These are phyloP conservation scores for Plasmopara muralis DNA, from an alignment of 352 stramenopile species.

Conservation along the genomic window DNA sequence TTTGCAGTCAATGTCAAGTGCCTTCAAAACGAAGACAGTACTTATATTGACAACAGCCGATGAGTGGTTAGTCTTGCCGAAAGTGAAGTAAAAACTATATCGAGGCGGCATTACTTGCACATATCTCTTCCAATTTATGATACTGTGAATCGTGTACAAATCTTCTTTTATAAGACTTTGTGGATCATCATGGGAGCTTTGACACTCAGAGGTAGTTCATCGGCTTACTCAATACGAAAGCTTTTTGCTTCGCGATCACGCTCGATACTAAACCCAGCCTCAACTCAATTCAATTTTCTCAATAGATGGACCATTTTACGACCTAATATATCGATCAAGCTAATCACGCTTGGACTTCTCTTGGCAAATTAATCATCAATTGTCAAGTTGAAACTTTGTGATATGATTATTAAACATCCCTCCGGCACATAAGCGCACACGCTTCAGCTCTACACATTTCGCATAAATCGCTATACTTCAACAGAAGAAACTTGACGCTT, in stretches of 20 bases:
- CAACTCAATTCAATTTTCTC: slow-evolving; percentile 1
- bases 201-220: background rate
- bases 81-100: background rate
- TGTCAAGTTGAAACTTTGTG: slow-evolving; percentile 5
- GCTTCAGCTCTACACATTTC: background rate
- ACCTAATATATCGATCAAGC: background rate
- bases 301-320: background rate
- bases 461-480: background rate
- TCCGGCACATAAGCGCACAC: background rate
- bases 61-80: slow-evolving; percentile 1
- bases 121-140: background rate
- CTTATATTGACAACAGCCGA: slow-evolving; percentile 5
- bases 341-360: slow-evolving; percentile 1
- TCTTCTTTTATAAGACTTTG: slow-evolving; percentile 7
- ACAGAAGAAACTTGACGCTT: background rate
- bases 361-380: background rate
- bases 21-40: background rate
- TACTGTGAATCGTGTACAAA: background rate
- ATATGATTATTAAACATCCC: background rate
- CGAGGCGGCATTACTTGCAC: background rate
- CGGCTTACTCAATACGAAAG: background rate
- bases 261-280: background rate
- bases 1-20: background rate
- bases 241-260: slow-evolving; percentile 2
- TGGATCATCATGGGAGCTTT: slow-evolving; percentile 1